Evolutionary conservation across 768 basidiomycete species (phyloP).

Genomic region (Amanita subjunquillea): DNA sequence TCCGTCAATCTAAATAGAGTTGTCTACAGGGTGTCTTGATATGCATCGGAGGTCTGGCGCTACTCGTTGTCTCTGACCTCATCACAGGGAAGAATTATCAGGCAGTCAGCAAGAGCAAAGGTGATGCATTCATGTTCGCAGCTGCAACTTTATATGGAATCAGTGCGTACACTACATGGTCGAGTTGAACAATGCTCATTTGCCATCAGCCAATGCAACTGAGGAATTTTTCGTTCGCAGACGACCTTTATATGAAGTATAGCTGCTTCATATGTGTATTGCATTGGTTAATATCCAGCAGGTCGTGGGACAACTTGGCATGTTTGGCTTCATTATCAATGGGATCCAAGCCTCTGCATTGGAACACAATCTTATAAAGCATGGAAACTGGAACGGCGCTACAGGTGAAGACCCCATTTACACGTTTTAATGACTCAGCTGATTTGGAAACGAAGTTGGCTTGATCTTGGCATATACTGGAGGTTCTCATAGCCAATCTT

Average conservation of each 20-base stretch:
- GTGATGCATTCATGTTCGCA: conserved; percentile 80
- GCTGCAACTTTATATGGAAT: conserved; percentile 83
- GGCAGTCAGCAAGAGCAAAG: conserved; percentile 58
- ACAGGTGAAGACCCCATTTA: conserved; percentile 37
- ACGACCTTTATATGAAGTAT: conserved; percentile 69
- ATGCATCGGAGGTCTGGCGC: conserved; percentile 64
- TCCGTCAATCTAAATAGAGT: background rate
- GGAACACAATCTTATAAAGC: conserved; percentile 58
- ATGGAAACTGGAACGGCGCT: conserved; percentile 61
- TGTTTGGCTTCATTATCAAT: conserved; percentile 77
- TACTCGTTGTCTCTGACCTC: conserved; percentile 73
- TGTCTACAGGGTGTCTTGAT: conserved; percentile 52
- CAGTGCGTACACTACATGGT: conserved; percentile 36
- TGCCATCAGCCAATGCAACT: conserved; percentile 62
- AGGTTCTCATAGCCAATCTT: conserved; percentile 16
- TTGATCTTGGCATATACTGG: conserved; percentile 29
- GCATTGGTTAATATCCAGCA: conserved; percentile 11
- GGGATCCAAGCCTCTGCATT: conserved; percentile 68
- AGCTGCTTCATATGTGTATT: background rate
- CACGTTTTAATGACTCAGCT: conserved; percentile 3
- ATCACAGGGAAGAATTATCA: conserved; percentile 69
- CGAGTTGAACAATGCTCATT: background rate
- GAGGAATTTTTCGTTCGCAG: conserved; percentile 81
- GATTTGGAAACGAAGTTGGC: conserved; percentile 23
- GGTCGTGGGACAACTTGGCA: conserved; percentile 80